Percentiles rank a stretch among this genome's conserved stretches.
phyloP scores from a whole-genome alignment of 2,329 filamentous ascomycete genomes.

The Diaporthe vaccinii region DNA sequence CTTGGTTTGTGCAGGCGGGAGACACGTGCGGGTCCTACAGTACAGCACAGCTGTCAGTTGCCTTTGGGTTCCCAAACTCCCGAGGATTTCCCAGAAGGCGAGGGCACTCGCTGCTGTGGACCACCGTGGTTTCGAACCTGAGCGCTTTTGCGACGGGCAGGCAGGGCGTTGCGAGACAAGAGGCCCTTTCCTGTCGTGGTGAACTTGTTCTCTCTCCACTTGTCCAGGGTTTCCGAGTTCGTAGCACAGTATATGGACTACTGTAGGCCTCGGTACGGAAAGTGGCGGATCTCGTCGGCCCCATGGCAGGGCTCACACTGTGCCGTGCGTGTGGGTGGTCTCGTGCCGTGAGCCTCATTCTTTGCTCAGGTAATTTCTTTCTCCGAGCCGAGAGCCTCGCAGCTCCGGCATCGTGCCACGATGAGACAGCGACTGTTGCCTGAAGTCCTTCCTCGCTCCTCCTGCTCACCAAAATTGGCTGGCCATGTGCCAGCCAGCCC shows the following conservation, averaged over 20 bases:
- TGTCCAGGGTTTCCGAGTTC: not conserved
- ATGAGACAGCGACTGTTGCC: constrained; percentile 18
- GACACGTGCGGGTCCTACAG: constrained; percentile 13
- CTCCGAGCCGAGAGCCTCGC: constrained; percentile 28
- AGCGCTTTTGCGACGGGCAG: constrained; percentile 1
- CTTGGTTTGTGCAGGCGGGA: constrained; percentile 2
- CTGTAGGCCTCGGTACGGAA: not conserved
- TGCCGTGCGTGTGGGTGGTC: not conserved
- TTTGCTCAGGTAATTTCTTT: not conserved
- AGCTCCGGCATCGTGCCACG: constrained; percentile 17
- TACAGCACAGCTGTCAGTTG: not conserved
- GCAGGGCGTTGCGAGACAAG: not conserved
- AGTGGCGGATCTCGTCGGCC: not conserved
- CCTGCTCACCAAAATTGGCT: not conserved
- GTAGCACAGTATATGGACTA: not conserved
- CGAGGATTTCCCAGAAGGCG: constrained; percentile 25
- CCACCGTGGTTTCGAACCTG: not conserved
- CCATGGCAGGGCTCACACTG: not conserved
- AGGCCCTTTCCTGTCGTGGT: not conserved
- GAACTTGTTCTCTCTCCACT: not conserved
- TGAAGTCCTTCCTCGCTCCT: not conserved
- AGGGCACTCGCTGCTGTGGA: constrained; percentile 4
- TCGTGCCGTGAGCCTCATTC: constrained; percentile 20
- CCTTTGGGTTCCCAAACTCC: not conserved
- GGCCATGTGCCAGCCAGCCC: not conserved